phyloP scores from a whole-genome alignment of 768 basidiomycete genomes.

The Baorangia bicolor region DNA sequence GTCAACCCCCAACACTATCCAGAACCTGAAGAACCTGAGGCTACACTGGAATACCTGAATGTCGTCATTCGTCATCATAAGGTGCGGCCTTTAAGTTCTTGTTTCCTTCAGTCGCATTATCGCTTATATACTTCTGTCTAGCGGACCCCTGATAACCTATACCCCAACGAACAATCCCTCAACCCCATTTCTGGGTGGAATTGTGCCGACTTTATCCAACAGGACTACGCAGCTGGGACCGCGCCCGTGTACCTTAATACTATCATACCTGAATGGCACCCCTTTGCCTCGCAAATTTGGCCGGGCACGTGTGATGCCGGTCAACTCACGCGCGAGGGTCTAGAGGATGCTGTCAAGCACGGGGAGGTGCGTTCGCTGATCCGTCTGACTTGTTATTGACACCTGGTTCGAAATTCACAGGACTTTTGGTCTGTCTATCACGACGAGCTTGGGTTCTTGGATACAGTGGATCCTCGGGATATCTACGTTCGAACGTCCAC shows the following conservation, averaged over 20 bases:
- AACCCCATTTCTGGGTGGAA: slow-evolving; percentile 41
- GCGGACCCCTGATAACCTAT: slow-evolving; percentile 51
- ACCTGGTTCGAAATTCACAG: slow-evolving; percentile 22
- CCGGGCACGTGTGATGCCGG: slow-evolving; percentile 48
- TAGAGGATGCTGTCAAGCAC: slow-evolving; percentile 42
- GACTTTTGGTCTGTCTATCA: slow-evolving; percentile 49
- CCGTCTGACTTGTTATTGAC: background rate
- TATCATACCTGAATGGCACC: slow-evolving; percentile 40
- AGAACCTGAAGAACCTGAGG: slow-evolving; percentile 26
- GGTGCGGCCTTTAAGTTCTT: slow-evolving; percentile 27
- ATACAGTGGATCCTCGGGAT: slow-evolving; percentile 33
- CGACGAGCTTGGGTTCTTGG: slow-evolving; percentile 36
- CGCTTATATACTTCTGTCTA: slow-evolving; percentile 11
- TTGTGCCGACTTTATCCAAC: slow-evolving; percentile 39
- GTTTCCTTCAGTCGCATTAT: background rate
- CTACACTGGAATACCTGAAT: slow-evolving; percentile 41
- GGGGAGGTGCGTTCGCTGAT: slow-evolving; percentile 32
- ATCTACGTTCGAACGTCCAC: slow-evolving; percentile 46
- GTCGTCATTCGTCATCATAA: slow-evolving; percentile 49
- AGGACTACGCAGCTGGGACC: slow-evolving; percentile 39
- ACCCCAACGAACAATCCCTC: slow-evolving; percentile 41
- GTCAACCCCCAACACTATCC: slow-evolving; percentile 41
- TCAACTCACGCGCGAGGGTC: slow-evolving; percentile 45
- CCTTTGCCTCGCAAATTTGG: slow-evolving; percentile 45
- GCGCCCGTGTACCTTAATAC: slow-evolving; percentile 41